Evolutionary conservation across 1,284 basidiomycete genomes (phyloP).

Genomic region (Lignosus rhinocerotis): DNA sequence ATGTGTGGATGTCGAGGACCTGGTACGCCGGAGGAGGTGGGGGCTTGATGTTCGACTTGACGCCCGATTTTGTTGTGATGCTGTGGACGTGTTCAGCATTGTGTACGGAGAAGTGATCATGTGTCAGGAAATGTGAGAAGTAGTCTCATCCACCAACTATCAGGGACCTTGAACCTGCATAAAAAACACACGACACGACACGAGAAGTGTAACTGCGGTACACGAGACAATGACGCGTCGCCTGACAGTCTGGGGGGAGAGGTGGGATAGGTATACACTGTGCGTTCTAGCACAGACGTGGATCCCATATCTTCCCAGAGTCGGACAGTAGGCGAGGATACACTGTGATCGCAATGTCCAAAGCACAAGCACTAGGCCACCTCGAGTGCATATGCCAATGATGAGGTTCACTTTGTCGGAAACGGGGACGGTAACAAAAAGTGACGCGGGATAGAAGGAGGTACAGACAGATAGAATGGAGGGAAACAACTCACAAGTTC

Average conservation of each 20-base stretch:
- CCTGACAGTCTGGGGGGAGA: too few relatives aligned
- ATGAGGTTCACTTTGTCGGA: too few relatives aligned
- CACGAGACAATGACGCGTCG: neutral
- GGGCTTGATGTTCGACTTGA: conserved; percentile 84
- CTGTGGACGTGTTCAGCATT: conserved; percentile 38
- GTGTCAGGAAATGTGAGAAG: neutral
- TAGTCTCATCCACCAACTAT: conserved; percentile 17
- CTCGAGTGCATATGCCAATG: too few relatives aligned
- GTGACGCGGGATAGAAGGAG: too few relatives aligned
- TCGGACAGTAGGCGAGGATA: too few relatives aligned
- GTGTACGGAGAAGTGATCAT: neutral
- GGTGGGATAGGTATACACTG: too few relatives aligned
- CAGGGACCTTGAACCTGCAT: conserved; percentile 25
- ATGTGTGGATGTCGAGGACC: conserved; percentile 72
- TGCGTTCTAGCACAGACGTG: too few relatives aligned
- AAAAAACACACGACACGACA: conserved; percentile 3
- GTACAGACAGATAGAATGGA: neutral
- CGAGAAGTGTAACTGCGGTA: neutral
- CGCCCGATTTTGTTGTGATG: conserved; percentile 72
- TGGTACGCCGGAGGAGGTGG: conserved; percentile 77
- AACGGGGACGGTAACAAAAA: too few relatives aligned
- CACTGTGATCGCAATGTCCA: too few relatives aligned
- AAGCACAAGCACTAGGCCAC: too few relatives aligned
- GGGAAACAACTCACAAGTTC: conserved; percentile 60
- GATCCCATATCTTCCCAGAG: too few relatives aligned